Evolutionary conservation across 2,329 filamentous ascomycete genomes (phyloP).

Genomic region (Colletotrichum kahawae): DNA sequence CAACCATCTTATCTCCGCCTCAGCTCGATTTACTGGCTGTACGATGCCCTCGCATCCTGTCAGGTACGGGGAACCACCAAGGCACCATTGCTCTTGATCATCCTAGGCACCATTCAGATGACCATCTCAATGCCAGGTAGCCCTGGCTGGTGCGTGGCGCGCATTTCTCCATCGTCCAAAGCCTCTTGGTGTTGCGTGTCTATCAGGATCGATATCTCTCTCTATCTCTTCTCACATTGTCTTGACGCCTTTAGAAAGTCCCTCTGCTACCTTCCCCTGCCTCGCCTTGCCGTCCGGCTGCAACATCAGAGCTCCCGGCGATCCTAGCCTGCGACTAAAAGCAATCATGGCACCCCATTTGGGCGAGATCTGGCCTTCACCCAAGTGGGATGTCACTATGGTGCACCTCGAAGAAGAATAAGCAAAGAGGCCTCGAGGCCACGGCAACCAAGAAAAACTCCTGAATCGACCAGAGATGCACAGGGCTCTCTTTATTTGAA

Average conservation of each 20-base stretch:
- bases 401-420: constrained; percentile 12
- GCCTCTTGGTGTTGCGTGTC: background rate
- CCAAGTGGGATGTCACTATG: constrained; percentile 1
- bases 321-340: constrained; percentile 8
- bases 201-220: background rate
- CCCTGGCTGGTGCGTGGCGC: background rate
- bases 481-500: constrained; percentile 18
- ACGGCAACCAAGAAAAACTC: background rate
- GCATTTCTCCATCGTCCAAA: background rate
- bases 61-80: background rate
- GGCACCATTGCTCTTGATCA: background rate
- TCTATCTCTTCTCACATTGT: constrained; percentile 16
- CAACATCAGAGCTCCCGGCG: constrained; percentile 16
- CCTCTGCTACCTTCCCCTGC: constrained; percentile 8
- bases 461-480: background rate
- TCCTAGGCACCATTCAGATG: background rate
- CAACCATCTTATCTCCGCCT: background rate
- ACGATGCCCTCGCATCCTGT: background rate
- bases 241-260: background rate
- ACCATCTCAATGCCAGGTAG: background rate
- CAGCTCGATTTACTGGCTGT: background rate
- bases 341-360: constrained; percentile 9
- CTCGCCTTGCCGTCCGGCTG: constrained; percentile 19
- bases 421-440: constrained; percentile 7
- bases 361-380: constrained; percentile 6